Evolutionary conservation across 1,284 basidiomycete species (phyloP), one percentile per base, ranked within the genome.

Genomic region (Microbotryum intermedium): DNA sequence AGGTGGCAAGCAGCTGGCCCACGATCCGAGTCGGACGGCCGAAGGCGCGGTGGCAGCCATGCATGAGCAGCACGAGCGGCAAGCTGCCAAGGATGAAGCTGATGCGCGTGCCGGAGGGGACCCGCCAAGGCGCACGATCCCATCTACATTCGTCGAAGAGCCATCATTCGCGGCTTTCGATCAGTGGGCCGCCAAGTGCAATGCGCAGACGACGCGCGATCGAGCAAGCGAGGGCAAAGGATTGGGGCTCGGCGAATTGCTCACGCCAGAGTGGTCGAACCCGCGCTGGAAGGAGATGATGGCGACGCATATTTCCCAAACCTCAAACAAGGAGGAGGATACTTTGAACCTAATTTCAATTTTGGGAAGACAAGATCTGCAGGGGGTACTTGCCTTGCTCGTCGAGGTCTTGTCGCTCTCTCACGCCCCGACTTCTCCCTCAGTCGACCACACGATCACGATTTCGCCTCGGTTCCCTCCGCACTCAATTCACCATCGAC

Each of bases 1-100:
- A 42, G 61, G 53, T 5, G 57, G 61, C 6, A 45, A 26, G 28
- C 61, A 62, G 43, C 25, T 42, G 39, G 4, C 20, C 7, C 61
- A 62, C 28, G 49, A 59, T 34, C 54, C 57, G 39, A 50, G 45
- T 13, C 45, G 61, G 43, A 62, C 61, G 21, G 61, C 61, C 1
- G 61, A 62, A 47, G 61, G 61, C 10, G 61, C 61, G 16, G 57
- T 62, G 26, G 30, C 23, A 3, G 50, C 49, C 16, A 52, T 62
- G 61, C 43, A 53, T 23, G 58, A 55, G 50, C 61, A 62, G 42
- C 34, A 57, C 18, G 47, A 42, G 4, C 30, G 30, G 42, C 11
- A 28, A 18, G 48, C 9, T 4, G 8, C 25, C 9, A 8, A 53
- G 39, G 53, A 43, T 4, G 45, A 26, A 26, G 26, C 13, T 26